Conservation (phyloP, 1,139 yeast genomes). For the Arxiozyma heterogenica region DNA sequence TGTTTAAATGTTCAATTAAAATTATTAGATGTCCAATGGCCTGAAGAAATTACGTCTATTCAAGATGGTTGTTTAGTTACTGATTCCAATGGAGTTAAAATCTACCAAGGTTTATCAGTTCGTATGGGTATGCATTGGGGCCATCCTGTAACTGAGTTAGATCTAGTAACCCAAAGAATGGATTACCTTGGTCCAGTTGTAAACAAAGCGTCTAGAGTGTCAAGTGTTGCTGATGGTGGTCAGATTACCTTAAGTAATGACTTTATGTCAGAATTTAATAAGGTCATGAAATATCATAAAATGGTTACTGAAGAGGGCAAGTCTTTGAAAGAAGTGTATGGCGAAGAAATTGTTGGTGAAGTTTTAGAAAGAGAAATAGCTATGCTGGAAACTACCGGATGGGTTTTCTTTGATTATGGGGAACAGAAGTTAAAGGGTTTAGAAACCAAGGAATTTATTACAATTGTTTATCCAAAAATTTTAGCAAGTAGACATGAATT, state of each 20-base stretch:
- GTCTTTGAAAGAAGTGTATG: slow-evolving; percentile 49
- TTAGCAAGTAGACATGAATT: slow-evolving; percentile 46
- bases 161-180: slow-evolving; percentile 92
- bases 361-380: slow-evolving; percentile 59
- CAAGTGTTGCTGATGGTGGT: slow-evolving; percentile 97
- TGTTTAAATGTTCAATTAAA: slow-evolving; percentile 89
- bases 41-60: slow-evolving; percentile 77
- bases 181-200: slow-evolving; percentile 99
- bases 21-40: slow-evolving; percentile 85
- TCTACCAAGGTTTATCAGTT: slow-evolving; percentile 84
- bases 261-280: slow-evolving; percentile 61
- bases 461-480: slow-evolving; percentile 64
- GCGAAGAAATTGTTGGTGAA: slow-evolving; percentile 52
- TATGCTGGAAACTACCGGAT: slow-evolving; percentile 61
- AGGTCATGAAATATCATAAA: slow-evolving; percentile 47
- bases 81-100: slow-evolving; percentile 52
- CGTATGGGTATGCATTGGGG: slow-evolving; percentile 99
- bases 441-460: slow-evolving; percentile 84
- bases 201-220: slow-evolving; percentile 85
- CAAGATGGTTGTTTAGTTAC: slow-evolving; percentile 77
- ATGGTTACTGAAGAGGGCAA: slow-evolving; percentile 35
- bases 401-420: slow-evolving; percentile 64
- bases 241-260: slow-evolving; percentile 83
- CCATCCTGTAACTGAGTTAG: slow-evolving; percentile 89
- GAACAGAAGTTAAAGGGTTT: slow-evolving; percentile 87